Evolutionary conservation across 2,329 filamentous ascomycete species (phyloP).

Genomic region (Epichloe gansuensis): DNA sequence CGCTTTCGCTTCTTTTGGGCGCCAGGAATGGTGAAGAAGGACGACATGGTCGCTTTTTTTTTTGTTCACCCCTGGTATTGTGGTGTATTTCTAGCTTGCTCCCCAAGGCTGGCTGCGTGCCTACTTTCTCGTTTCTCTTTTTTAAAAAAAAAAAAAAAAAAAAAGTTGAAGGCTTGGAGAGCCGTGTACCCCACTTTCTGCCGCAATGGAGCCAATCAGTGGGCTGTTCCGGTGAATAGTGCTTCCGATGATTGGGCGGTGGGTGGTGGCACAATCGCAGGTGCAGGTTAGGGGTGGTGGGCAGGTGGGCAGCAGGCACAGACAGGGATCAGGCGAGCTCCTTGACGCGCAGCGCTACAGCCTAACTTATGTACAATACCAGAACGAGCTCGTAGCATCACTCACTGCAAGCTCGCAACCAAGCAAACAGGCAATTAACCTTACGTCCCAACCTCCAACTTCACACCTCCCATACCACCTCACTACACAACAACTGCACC

Average conservation of each 20-base stretch:
- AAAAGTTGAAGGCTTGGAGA: slow-evolving; percentile 25
- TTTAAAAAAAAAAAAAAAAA: slow-evolving; percentile 18
- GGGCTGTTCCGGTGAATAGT: slow-evolving; percentile 14
- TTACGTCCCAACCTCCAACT: slow-evolving; percentile 4
- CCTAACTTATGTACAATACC: slow-evolving; percentile 14
- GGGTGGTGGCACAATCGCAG: slow-evolving; percentile 17
- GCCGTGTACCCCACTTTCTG: slow-evolving; percentile 10
- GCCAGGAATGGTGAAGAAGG: slow-evolving; percentile 85
- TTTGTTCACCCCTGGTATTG: neutral
- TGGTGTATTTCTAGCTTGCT: neutral
- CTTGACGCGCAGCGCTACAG: slow-evolving; percentile 28
- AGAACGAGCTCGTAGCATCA: slow-evolving; percentile 6
- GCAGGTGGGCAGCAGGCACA: neutral
- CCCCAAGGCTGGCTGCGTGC: neutral
- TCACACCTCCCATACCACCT: neutral
- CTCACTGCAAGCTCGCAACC: neutral
- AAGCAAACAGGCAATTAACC: neutral
- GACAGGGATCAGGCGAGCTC: slow-evolving; percentile 7
- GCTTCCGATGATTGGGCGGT: slow-evolving; percentile 23
- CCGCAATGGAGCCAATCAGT: slow-evolving; percentile 14
- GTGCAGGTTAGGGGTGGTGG: neutral
- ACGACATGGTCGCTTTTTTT: slow-evolving; percentile 57
- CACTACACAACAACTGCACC: slow-evolving; percentile 2
- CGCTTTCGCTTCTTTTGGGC: slow-evolving; percentile 88
- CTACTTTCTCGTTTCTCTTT: neutral